Base-by-base conservation (phyloP, 106 monocot species). In the Platanthera guangdongensis region DNA sequence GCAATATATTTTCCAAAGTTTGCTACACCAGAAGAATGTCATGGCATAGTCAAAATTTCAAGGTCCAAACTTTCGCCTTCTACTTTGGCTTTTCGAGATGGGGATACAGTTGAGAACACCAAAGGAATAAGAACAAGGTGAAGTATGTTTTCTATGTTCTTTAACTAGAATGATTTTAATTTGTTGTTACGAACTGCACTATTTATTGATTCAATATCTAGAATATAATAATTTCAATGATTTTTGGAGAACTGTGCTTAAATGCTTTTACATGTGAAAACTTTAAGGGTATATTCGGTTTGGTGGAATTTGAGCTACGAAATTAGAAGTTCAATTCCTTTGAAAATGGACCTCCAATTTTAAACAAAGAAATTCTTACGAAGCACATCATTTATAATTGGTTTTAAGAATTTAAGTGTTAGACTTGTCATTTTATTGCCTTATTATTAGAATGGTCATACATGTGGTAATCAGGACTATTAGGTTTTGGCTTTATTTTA, bases 71-170 rank as follows among this genome's bases (percentile, higher is more conserved):
- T 95, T 51, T 73, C 28, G 28, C 95, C 95, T 54, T 95, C 95
- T 21, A 77, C 82, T 46, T 75, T 92, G 54, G 95, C 92, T 78
- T 83, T 95, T 52, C 75, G 95, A 18, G 82, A 90, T 65, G 92
- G 95, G 57, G 95, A 95, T 78, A 92, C 90, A 65, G 84, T 71
- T 79, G 92, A 90, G 57, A 87, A 45, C 75, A 95, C 95, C 50
- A 82, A 92, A 87, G 92, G 88, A 81, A 81, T 92, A 77, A 84
- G 95, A 81, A 95, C 95, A 76, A 95, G 95, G 95, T 95, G 79
- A 32, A 7, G 21, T 59, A n/a, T 59, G 59, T 59, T 59, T n/a
- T 11, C 19, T 21, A 59, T 59, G 21, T 59, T 59, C 59, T 21
- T 10, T 59, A 21, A 59, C 7, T 59, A 59, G 59, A 59, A 59